A percentile compares a stretch with the other conserved stretches of the same genome.
phyloP scores from a whole-genome alignment of 2,329 filamentous ascomycete species.

The Neopestalotiopsis sp. region DNA sequence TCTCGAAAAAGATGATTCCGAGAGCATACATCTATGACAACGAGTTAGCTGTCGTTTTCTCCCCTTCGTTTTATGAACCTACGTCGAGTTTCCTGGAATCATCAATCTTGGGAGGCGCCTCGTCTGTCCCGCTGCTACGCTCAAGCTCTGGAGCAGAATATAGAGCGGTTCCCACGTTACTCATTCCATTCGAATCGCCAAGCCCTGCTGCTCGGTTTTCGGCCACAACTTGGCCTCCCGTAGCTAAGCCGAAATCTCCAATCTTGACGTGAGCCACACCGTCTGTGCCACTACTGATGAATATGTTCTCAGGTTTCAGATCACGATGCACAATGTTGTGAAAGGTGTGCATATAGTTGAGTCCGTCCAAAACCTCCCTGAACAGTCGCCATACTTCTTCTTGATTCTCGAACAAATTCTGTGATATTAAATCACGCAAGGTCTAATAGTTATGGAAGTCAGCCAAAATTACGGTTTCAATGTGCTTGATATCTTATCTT shows the following conservation, averaged over 20 bases:
- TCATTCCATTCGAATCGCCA: slow-evolving; percentile 64
- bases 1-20: slow-evolving; percentile 98
- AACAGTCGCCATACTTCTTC: slow-evolving; percentile 90
- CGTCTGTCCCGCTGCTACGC: slow-evolving; percentile 12
- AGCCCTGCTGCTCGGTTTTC: slow-evolving; percentile 54
- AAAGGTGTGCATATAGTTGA: slow-evolving; percentile 86
- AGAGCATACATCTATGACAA: slow-evolving; percentile 82
- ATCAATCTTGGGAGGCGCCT: slow-evolving; percentile 13
- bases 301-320: slow-evolving; percentile 96
- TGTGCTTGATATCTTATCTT: no score
- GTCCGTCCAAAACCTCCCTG: slow-evolving; percentile 86
- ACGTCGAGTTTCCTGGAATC: slow-evolving; percentile 91
- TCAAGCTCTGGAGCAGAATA: slow-evolving; percentile 90
- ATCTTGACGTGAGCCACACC: slow-evolving; percentile 90
- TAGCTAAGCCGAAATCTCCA: slow-evolving; percentile 94
- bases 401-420: slow-evolving; percentile 73
- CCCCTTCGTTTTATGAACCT: slow-evolving; percentile 39
- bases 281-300: slow-evolving; percentile 74
- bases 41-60: slow-evolving; percentile 23
- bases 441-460: slow-evolving; percentile 55
- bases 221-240: slow-evolving; percentile 77
- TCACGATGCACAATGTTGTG: slow-evolving; percentile 90
- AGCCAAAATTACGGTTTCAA: slow-evolving; percentile 26
- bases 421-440: slow-evolving; percentile 83
- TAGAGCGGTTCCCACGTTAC: slow-evolving; percentile 77